These are phyloP conservation scores for Beauveria caledonica DNA, from an alignment of 2,329 filamentous ascomycete genomes.

Conservation along the genomic window DNA sequence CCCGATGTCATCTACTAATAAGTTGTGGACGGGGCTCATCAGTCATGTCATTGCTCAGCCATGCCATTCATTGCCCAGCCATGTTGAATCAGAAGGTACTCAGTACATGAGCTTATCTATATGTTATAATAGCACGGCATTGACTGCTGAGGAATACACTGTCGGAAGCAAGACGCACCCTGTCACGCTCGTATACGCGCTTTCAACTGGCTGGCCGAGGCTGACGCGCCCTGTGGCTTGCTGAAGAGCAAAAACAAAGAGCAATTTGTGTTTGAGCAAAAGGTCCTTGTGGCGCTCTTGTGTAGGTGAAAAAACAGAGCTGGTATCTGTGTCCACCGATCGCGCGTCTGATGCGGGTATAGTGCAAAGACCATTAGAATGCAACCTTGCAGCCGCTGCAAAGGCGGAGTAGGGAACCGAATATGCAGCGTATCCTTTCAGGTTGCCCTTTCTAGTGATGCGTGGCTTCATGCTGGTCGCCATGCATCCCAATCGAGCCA, in stretches of 20 bases:
- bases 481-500: not conserved
- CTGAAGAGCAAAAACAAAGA: not conserved
- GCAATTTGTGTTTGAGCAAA: not conserved
- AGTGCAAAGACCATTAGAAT: not conserved
- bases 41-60: conserved; percentile 1
- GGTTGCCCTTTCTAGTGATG: not conserved
- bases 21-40: not conserved
- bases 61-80: not conserved
- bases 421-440: not conserved
- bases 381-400: conserved; percentile 7
- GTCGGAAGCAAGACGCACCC: not conserved
- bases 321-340: not conserved
- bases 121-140: not conserved
- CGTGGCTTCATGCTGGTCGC: not conserved
- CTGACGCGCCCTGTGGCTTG: conserved; percentile 7
- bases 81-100: not conserved
- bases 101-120: not conserved
- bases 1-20: not conserved
- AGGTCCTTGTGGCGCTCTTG: conserved; percentile 1
- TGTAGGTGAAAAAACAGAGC: not conserved
- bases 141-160: not conserved
- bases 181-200: not conserved
- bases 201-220: not conserved
- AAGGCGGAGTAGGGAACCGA: not conserved
- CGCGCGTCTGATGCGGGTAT: conserved; percentile 7